Base-by-base conservation (phyloP, 1,284 basidiomycete genomes). In the Boletellus deceptivus region DNA sequence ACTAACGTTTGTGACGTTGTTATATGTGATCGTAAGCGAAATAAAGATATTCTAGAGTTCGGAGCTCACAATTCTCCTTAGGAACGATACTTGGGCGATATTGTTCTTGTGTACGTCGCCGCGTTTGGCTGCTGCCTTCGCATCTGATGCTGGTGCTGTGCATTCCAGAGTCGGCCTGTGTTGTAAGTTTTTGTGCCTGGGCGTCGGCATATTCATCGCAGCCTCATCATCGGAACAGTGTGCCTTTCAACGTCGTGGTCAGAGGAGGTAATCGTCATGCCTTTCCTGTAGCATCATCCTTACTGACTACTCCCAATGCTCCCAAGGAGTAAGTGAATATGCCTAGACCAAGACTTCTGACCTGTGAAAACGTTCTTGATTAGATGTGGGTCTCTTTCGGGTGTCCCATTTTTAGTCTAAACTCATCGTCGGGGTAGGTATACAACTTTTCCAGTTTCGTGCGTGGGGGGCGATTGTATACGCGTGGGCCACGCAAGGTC, bases 401-500 rank as follows among this genome's bases (percentile, higher is more conserved):
- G 33, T 10, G 4, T 9, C 20, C 13, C 13, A n/a, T 8, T 11
- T 18, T 39, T 36, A 6, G 8, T 40, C 38, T 25, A 13, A 20
- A 39, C 13, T 56, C 33, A 63, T 6, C 4, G n/a, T 41, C 20
- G 17, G 17, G 4, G 10, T 34, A 70, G 67, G 68, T 24, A 47
- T 55, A 46, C 58, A 41, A 8, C 59, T 70, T 31, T 65, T 70
- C 46, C 48, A 55, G 41, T 59, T 65, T 44, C 67, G 67, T 39
- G 64, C 66, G 24, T 65, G 64, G 68, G 64, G 64, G n/a, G 61
- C 67, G 22, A 57, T 70, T 17, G 46, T 24, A 31, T 68, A 64
- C 37, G 55, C 67, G n/a, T 70, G 68, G 68, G 53, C 59, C 4
- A 70, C 66, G 20, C 64, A 65, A 56, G 59, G 68, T 70, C 2